These are phyloP conservation scores for Mrakia frigida DNA, from an alignment of 768 basidiomycete species.

Conservation along the genomic window DNA sequence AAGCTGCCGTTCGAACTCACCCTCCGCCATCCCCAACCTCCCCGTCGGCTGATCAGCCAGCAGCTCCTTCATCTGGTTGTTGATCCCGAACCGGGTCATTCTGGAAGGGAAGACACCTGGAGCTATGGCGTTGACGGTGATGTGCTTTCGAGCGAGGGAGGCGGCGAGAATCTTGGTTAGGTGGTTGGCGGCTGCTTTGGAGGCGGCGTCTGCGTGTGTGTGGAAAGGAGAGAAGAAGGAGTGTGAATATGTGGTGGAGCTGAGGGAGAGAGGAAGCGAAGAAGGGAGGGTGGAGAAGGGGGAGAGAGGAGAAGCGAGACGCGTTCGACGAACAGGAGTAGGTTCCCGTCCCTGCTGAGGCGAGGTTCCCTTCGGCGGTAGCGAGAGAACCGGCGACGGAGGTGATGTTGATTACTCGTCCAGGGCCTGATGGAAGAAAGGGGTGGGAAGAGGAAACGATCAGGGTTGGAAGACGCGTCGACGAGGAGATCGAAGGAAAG, in stretches of 20 bases:
- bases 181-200: conserved; percentile 83
- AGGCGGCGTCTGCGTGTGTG: conserved; percentile 58
- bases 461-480: background rate
- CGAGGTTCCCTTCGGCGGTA: conserved; percentile 51
- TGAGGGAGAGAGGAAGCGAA: background rate
- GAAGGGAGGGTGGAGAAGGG: background rate
- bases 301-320: no score
- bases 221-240: background rate
- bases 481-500: background rate
- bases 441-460: background rate
- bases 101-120: conserved; percentile 78
- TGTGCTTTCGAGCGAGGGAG: conserved; percentile 56
- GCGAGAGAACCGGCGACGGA: conserved; percentile 61
- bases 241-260: background rate
- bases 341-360: conserved; percentile 57
- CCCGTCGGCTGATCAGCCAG: conserved; percentile 54
- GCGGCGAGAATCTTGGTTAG: conserved; percentile 66
- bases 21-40: conserved; percentile 23
- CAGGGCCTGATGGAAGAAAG: conserved; percentile 52
- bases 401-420: conserved; percentile 75
- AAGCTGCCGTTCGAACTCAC: conserved; percentile 49
- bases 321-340: conserved; percentile 67
- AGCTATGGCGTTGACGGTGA: conserved; percentile 78
- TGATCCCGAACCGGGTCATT: conserved; percentile 72
- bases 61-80: conserved; percentile 52